A percentile compares a stretch with the other conserved stretches of the same genome.
Evolutionary conservation across 495 filamentous ascomycete genomes (phyloP).

Genomic region (Amniculicola lignicola): DNA sequence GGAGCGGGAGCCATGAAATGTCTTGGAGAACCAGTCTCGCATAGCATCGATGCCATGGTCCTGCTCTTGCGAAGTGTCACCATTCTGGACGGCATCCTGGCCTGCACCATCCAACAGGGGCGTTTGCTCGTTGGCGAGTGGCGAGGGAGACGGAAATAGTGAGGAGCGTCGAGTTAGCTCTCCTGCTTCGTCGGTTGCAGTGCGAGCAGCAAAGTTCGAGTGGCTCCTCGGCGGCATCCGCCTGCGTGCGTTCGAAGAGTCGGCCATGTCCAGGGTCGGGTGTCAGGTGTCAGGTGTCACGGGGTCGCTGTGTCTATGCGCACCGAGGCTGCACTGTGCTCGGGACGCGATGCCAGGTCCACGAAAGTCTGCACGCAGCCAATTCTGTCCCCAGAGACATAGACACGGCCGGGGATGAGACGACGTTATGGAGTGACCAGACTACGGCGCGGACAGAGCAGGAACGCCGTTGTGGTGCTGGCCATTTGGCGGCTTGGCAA

Average conservation of each 20-base stretch:
- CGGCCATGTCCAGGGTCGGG: constrained; percentile 15
- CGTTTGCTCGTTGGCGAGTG: constrained; percentile 25
- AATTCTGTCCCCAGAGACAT: constrained; percentile 12
- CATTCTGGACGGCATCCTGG: not conserved
- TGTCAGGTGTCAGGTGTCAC: constrained; percentile 13
- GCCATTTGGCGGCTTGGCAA: constrained; percentile 5
- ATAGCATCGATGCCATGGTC: constrained; percentile 13
- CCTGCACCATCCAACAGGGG: constrained; percentile 9
- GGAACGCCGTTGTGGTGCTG: constrained; percentile 2
- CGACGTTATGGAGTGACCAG: not conserved
- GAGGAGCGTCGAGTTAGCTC: constrained; percentile 46
- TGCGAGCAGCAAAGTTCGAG: constrained; percentile 54
- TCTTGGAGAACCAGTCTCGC: constrained; percentile 25
- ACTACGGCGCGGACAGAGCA: not conserved
- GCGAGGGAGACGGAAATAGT: constrained; percentile 25
- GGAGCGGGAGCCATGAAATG: not conserved
- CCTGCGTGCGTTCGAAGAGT: constrained; percentile 11
- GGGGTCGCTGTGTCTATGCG: constrained; percentile 20
- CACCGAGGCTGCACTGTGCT: constrained; percentile 11
- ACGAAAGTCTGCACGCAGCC: not conserved
- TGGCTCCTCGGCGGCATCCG: constrained; percentile 42
- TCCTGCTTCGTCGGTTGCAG: constrained; percentile 54
- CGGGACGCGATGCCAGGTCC: constrained; percentile 12
- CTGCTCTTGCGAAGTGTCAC: constrained; percentile 1
- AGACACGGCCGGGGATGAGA: not conserved